Evolutionary conservation across 1,284 basidiomycete species (phyloP).

Genomic region (Ustilago esculenta): DNA sequence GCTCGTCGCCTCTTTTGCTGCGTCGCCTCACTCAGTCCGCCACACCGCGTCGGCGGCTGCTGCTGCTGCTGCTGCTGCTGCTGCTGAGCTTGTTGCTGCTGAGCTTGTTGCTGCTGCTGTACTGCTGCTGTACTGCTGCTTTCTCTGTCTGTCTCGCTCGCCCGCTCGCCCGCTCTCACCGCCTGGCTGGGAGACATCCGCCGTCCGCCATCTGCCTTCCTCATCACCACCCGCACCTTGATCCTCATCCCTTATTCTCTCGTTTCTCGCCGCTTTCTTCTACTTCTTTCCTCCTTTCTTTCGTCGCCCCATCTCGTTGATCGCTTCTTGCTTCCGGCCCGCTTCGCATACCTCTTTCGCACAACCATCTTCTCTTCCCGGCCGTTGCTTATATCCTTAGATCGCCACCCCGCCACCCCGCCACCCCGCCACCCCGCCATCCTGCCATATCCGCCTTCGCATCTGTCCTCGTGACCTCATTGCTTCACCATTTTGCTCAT

Average conservation of each 20-base stretch:
- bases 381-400: conserved; percentile 2
- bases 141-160: not conserved
- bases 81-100: too few relatives aligned
- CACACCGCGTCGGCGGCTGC: not conserved
- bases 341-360: not conserved
- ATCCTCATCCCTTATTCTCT: not conserved
- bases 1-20: too few relatives aligned
- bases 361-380: not conserved
- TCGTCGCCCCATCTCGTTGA: conserved; percentile 3
- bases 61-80: not conserved
- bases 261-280: not conserved
- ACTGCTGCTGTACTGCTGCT: too few relatives aligned
- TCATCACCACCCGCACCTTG: conserved; percentile 1
- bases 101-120: not conserved
- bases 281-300: not conserved
- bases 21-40: too few relatives aligned
- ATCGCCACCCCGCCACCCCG: not conserved
- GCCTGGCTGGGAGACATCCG: conserved; percentile 1
- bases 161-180: not conserved
- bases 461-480: not conserved
- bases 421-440: too few relatives aligned
- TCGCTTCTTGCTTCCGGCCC: not conserved
- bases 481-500: too few relatives aligned
- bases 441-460: not conserved
- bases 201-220: not conserved